phyloP scores from a whole-genome alignment of 805 yeast genomes.

The Maudiozyma saulgeensis region DNA sequence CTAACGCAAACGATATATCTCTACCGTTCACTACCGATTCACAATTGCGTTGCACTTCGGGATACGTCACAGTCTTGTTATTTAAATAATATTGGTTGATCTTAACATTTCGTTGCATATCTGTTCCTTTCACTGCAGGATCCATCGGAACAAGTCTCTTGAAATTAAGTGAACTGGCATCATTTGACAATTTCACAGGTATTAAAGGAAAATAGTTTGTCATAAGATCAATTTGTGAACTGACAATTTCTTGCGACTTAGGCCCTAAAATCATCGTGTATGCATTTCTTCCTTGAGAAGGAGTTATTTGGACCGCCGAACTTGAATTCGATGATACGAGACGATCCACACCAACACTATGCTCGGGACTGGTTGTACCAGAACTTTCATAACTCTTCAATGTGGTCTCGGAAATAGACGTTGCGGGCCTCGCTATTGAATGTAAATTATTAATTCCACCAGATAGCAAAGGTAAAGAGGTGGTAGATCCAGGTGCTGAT shows the following conservation, averaged over 20 bases:
- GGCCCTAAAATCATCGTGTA: slow-evolving; percentile 24
- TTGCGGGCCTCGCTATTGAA: not conserved
- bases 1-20: slow-evolving; percentile 19
- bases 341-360: not conserved
- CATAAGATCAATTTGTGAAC: slow-evolving; percentile 19
- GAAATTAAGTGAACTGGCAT: slow-evolving; percentile 12
- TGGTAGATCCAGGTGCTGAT: not conserved
- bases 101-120: slow-evolving; percentile 4
- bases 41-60: slow-evolving; percentile 40
- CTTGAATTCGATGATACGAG: slow-evolving; percentile 3
- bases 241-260: slow-evolving; percentile 18
- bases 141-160: slow-evolving; percentile 15
- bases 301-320: slow-evolving; percentile 12
- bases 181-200: slow-evolving; percentile 15
- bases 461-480: not conserved
- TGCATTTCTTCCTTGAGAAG: slow-evolving; percentile 14
- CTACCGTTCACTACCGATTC: not conserved
- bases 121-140: slow-evolving; percentile 7
- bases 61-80: slow-evolving; percentile 38
- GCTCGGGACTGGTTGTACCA: not conserved
- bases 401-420: not conserved
- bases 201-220: slow-evolving; percentile 25
- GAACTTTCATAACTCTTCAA: not conserved
- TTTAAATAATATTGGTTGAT: slow-evolving; percentile 67
- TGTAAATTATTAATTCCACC: slow-evolving; percentile 1